These are phyloP conservation scores for Strobilomyces dryophilus DNA, from an alignment of 768 basidiomycete genomes.

Conservation along the genomic window DNA sequence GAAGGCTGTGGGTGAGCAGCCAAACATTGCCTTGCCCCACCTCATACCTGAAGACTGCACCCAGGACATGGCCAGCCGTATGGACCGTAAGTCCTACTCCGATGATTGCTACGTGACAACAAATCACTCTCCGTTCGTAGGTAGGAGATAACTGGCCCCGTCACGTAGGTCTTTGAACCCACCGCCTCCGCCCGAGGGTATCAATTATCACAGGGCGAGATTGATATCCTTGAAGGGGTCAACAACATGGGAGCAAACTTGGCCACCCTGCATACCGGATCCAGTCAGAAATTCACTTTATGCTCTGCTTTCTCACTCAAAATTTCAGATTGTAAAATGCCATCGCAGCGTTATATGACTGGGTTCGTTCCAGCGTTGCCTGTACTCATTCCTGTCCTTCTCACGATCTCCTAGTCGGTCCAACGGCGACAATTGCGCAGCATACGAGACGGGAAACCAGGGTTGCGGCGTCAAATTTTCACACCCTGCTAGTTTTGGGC, in stretches of 20 bases:
- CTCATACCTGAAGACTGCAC: neutral
- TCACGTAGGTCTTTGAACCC: neutral
- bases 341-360: conserved; percentile 15
- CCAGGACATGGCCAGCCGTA: conserved; percentile 26
- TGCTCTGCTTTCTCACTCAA: neutral
- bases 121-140: neutral
- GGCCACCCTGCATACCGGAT: conserved; percentile 27
- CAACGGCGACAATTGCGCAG: conserved; percentile 17
- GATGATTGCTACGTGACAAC: neutral
- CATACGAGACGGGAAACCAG: conserved; percentile 17
- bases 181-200: neutral
- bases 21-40: neutral
- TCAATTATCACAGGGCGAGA: conserved; percentile 30
- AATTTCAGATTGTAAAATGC: conserved; percentile 20
- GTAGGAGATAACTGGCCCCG: conserved; percentile 20
- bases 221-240: conserved; percentile 49
- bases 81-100: conserved; percentile 15
- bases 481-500: conserved; percentile 16
- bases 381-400: neutral
- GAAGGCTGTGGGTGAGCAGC: conserved; percentile 28
- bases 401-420: conserved; percentile 9
- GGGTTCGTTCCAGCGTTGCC: conserved; percentile 10
- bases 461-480: conserved; percentile 22
- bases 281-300: conserved; percentile 13
- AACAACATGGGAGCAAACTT: conserved; percentile 36